These are phyloP conservation scores for Penicillium daleae DNA, from an alignment of 495 filamentous ascomycete genomes.

Conservation along the genomic window DNA sequence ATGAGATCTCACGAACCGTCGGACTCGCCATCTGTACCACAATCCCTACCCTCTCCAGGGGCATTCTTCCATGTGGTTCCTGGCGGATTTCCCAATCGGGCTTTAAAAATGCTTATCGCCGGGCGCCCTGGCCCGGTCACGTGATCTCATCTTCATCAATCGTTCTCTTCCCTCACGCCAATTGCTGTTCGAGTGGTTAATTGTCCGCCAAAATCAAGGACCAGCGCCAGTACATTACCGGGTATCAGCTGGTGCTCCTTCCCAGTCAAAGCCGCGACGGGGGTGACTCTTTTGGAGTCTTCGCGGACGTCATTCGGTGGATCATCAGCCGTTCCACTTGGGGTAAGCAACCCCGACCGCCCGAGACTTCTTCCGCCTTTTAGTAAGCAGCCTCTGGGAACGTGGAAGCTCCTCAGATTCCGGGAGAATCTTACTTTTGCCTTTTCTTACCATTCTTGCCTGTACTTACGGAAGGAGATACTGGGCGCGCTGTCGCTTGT, in stretches of 20 bases:
- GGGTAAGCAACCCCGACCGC: conserved; percentile 11
- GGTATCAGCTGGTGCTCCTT: too few species aligned
- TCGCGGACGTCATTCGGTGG: conserved; percentile 1
- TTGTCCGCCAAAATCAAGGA: background rate
- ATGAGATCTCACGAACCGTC: too few species aligned
- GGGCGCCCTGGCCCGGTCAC: background rate
- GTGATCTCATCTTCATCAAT: background rate
- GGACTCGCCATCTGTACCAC: too few species aligned
- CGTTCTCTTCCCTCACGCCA: background rate
- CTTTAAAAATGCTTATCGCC: conserved; percentile 7
- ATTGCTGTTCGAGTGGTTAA: background rate
- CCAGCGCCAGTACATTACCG: background rate
- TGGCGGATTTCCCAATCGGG: background rate
- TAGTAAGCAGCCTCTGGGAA: conserved; percentile 29
- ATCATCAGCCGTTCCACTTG: background rate
- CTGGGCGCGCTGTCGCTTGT: conserved; percentile 26
- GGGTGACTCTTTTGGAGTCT: background rate
- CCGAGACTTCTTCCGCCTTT: conserved; percentile 21
- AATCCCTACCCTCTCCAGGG: too few species aligned
- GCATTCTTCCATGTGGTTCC: background rate
- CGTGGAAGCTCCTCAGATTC: background rate
- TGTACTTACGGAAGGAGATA: conserved; percentile 19
- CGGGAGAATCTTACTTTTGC: conserved; percentile 19
- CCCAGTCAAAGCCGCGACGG: too few species aligned
- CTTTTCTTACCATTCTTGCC: conserved; percentile 14